Evolutionary conservation across 805 yeast genomes (phyloP), one percentile per base, ranked within the genome.

Genomic region (Yamadazyma takamatsuzukensis): DNA sequence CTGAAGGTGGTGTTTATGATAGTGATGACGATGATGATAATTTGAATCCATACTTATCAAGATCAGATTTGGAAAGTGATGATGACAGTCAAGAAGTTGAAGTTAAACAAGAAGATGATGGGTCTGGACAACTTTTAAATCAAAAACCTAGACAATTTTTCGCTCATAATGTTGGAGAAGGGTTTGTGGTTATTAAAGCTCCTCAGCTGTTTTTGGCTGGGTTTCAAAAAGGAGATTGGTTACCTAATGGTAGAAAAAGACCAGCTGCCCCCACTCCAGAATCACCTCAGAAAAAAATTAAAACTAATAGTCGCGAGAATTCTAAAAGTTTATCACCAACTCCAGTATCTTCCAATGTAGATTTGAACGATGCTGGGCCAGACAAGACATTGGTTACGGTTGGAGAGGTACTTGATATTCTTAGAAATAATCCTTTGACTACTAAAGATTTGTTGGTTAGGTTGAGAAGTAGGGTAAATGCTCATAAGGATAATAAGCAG

Each of bases 1-100:
- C 90, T 18, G 97, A 90, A 55, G 80, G 86, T 57, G 95, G 83
- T 26, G 89, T 86, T 29, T 88, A 90, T 47, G 97, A 88, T 47
- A 76, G 83, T 33, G 94, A 84, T 43, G 90, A 85, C 33, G 44
- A 40, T 14, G 93, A 87, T 34, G 45, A 49, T 22, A 44, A 56
- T 9, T 70, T 72, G 27, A 86, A 87, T 53, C 96, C 96, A 24
- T 88, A 87, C 50, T 64, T 83, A 15, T 76, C 69, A 1, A 59
- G 54, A 45, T 60, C 68, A 3, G 72, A 67, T 41, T 82, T 29
- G 75, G 84, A 49, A 45, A 80, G 86, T 38, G 85, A 79, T 31
- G 61, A 74, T 10, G 86, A 81, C 33, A 69, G 74, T 27, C 73
- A 70, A 11, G 67, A 57, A 11, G 39, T 44, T 33, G 44, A 35